phyloP scores from a whole-genome alignment of 2,329 filamentous ascomycete genomes.

The Pestalotiopsis sp. region DNA sequence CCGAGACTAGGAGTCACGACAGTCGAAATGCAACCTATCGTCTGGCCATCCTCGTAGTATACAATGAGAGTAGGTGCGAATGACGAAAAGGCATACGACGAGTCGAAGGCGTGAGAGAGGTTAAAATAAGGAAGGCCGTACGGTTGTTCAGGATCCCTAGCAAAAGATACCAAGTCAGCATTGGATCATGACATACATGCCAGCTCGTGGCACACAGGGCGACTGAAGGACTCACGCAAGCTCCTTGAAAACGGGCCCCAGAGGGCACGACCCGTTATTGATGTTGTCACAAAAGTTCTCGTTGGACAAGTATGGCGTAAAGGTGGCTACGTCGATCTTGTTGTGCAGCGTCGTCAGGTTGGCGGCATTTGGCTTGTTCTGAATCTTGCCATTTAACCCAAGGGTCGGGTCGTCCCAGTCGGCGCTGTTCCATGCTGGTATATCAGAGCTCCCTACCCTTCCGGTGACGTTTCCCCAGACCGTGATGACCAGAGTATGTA shows the following conservation, averaged over 20 bases:
- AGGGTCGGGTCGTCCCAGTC: conserved; percentile 63
- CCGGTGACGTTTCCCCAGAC: conserved; percentile 93
- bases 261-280: conserved; percentile 69
- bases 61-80: conserved; percentile 74
- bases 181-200: neutral
- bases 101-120: conserved; percentile 72
- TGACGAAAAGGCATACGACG: conserved; percentile 85
- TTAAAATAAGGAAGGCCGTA: conserved; percentile 70
- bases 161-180: neutral
- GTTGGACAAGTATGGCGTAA: conserved; percentile 63
- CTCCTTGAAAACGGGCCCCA: conserved; percentile 69
- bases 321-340: conserved; percentile 74
- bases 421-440: conserved; percentile 60
- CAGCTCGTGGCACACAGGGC: neutral
- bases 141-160: conserved; percentile 19
- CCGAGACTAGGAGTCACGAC: conserved; percentile 84
- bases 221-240: neutral
- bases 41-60: conserved; percentile 64
- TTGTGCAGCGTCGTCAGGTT: conserved; percentile 74
- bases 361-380: conserved; percentile 57
- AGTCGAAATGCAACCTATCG: conserved; percentile 80
- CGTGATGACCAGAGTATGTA: conserved; percentile 72
- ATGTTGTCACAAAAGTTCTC: conserved; percentile 67
- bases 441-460: conserved; percentile 53
- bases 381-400: conserved; percentile 75